Percentiles rank a stretch among this genome's conserved stretches.
phyloP scores from a whole-genome alignment of 257 asterid species.

The Nicotiana noctiflora region DNA sequence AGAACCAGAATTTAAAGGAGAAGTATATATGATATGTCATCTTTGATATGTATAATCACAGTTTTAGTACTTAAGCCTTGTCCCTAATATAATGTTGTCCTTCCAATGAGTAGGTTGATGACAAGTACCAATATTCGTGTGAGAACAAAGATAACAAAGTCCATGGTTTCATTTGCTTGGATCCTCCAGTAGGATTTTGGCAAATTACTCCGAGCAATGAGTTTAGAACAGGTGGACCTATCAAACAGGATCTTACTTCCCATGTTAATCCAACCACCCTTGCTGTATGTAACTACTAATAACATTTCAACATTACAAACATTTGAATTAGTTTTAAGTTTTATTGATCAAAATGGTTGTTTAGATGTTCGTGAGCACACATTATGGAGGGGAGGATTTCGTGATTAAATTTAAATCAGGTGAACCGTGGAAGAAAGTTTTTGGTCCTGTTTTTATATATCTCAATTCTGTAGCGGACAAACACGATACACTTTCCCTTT shows the following conservation, averaged over 20 bases:
- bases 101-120: constrained; percentile 54
- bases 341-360: not conserved
- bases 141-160: constrained; percentile 77
- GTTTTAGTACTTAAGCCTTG: not conserved
- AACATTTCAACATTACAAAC: not conserved
- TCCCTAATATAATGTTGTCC: not conserved
- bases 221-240: constrained; percentile 82
- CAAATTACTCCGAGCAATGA: constrained; percentile 81
- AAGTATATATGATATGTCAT: constrained; percentile 26
- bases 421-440: constrained; percentile 50
- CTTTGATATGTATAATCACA: not conserved
- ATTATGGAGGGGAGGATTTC: constrained; percentile 47
- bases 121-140: constrained; percentile 73
- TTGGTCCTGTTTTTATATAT: constrained; percentile 53
- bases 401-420: constrained; percentile 33
- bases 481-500: constrained; percentile 22
- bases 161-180: constrained; percentile 68
- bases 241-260: constrained; percentile 86
- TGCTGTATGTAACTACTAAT: constrained; percentile 37
- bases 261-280: constrained; percentile 84
- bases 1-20: constrained; percentile 79
- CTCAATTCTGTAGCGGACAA: constrained; percentile 26
- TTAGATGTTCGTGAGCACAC: constrained; percentile 53
- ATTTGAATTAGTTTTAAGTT: not conserved
- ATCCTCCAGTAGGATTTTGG: constrained; percentile 81